A percentile compares a stretch with the other conserved stretches of the same genome.
These are phyloP conservation scores for Rhizophagus prolifer DNA, from an alignment of 192 early-diverging fungal genomes.

Conservation along the genomic window DNA sequence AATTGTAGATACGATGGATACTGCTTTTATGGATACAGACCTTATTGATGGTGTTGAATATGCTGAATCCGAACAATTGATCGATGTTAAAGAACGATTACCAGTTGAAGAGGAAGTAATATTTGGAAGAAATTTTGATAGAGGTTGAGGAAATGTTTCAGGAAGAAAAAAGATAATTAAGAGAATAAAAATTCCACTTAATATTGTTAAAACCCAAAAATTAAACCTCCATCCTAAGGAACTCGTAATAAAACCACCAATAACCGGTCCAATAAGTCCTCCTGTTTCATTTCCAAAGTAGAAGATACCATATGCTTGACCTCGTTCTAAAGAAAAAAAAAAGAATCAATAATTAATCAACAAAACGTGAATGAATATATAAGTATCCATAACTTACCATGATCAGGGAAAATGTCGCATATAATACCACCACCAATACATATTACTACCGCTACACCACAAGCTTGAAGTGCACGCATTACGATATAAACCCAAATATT, in stretches of 20 bases:
- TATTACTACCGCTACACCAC: conserved; percentile 34
- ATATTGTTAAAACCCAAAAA: conserved; percentile 41
- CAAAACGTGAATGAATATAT: background rate
- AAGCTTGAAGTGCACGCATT: conserved; percentile 39
- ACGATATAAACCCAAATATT: conserved; percentile 42
- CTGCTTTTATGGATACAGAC: background rate
- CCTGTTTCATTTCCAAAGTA: conserved; percentile 30
- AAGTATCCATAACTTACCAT: background rate
- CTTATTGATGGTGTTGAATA: background rate
- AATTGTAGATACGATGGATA: background rate
- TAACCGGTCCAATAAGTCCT: conserved; percentile 39
- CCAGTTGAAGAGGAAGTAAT: background rate
- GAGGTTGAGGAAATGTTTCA: background rate
- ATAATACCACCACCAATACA: conserved; percentile 39
- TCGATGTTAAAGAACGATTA: background rate
- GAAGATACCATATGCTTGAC: conserved; percentile 38
- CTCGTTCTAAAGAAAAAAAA: conserved; percentile 29
- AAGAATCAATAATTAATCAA: background rate
- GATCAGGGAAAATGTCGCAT: conserved; percentile 28
- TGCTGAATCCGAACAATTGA: background rate
- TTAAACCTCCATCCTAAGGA: conserved; percentile 27
- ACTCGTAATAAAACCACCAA: conserved; percentile 21
- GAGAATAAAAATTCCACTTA: background rate
- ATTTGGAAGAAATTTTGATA: background rate
- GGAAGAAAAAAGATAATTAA: background rate